Evolutionary conservation across 2,329 filamentous ascomycete species (phyloP).

Genomic region (Phyllosticta capitalensis): DNA sequence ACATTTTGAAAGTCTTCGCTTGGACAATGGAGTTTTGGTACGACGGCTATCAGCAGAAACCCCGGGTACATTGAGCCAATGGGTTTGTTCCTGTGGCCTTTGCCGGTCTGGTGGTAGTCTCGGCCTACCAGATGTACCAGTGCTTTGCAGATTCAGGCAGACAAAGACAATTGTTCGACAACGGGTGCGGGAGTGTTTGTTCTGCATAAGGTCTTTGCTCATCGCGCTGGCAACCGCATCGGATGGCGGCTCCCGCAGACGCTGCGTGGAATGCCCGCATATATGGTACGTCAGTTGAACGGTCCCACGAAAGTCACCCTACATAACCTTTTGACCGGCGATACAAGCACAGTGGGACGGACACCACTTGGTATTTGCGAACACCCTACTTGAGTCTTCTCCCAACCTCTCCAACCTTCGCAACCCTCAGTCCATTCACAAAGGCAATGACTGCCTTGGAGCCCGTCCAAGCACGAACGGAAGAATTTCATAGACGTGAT

Average conservation of each 20-base stretch:
- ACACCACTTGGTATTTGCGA: background rate
- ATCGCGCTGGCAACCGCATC: background rate
- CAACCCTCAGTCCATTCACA: background rate
- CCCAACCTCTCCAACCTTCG: background rate
- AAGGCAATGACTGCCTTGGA: background rate
- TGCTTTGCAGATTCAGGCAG: background rate
- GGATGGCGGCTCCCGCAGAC: background rate
- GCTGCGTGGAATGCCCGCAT: background rate
- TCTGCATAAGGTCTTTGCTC: background rate
- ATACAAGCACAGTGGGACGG: background rate
- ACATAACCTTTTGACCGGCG: background rate
- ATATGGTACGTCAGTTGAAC: background rate
- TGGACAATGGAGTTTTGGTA: background rate
- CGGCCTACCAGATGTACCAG: background rate
- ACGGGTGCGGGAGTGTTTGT: background rate
- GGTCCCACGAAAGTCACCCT: background rate
- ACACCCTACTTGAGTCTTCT: background rate
- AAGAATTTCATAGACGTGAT: constrained; percentile 16
- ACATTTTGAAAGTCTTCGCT: background rate
- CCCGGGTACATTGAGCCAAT: background rate
- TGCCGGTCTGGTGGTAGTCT: background rate
- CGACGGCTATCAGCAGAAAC: background rate
- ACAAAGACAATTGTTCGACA: background rate
- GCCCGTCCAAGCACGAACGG: constrained; percentile 14
- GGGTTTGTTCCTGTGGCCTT: background rate